Conservation (phyloP, 345 rosid genomes). For the Xanthoceras sorbifolium region DNA sequence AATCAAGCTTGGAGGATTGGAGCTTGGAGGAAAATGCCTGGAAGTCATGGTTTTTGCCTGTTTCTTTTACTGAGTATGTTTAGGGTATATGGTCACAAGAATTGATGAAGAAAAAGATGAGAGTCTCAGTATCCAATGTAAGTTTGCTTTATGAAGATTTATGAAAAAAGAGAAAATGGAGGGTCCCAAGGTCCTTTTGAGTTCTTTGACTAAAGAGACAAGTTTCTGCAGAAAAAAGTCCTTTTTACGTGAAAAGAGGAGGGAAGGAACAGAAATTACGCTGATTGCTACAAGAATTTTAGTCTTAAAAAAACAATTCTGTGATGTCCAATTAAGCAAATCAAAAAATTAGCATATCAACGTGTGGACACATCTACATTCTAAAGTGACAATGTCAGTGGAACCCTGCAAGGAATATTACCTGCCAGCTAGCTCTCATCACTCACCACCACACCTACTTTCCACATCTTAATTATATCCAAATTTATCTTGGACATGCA, state of each 20-base stretch:
- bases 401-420: no score
- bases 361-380: no score
- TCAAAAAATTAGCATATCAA: no score
- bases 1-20: slow-evolving; percentile 28
- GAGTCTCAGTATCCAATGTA: slow-evolving; percentile 40
- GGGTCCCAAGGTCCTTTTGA: slow-evolving; percentile 55
- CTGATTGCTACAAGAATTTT: no score
- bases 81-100: slow-evolving; percentile 17
- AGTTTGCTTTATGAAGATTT: slow-evolving; percentile 50
- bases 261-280: neutral
- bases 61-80: slow-evolving; percentile 25
- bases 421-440: no score
- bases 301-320: no score
- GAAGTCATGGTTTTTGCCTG: slow-evolving; percentile 63
- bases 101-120: slow-evolving; percentile 19
- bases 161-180: no score
- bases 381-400: no score
- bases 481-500: no score
- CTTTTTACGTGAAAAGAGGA: neutral
- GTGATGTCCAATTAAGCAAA: no score
- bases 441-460: no score
- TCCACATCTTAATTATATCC: no score
- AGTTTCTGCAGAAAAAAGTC: slow-evolving; percentile 16
- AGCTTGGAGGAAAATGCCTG: slow-evolving; percentile 50
- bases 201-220: slow-evolving; percentile 46